Evolutionary conservation across 805 yeast species (phyloP).

Genomic region (Candida quercuum): DNA sequence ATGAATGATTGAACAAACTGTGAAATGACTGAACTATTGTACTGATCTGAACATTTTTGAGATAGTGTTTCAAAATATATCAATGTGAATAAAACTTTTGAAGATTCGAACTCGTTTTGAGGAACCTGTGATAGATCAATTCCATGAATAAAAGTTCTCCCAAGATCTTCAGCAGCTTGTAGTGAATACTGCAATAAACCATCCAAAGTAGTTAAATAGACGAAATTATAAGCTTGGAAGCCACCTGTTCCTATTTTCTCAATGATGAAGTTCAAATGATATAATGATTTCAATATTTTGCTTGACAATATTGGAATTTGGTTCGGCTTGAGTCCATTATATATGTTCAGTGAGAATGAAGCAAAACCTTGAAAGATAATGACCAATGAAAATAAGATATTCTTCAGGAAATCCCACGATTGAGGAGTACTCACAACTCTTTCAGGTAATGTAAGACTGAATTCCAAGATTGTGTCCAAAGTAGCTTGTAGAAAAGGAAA

Average conservation of each 20-base stretch:
- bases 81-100: conserved; percentile 24
- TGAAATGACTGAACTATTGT: conserved; percentile 28
- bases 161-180: conserved; percentile 23
- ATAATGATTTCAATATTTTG: conserved; percentile 35
- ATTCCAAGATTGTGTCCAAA: conserved; percentile 11
- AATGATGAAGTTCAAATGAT: conserved; percentile 41
- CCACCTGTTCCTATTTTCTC: conserved; percentile 59
- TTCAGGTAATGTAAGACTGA: conserved; percentile 5
- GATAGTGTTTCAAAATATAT: conserved; percentile 28
- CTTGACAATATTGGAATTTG: conserved; percentile 21
- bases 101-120: conserved; percentile 21
- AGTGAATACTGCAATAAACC: conserved; percentile 26
- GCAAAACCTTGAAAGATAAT: conserved; percentile 46
- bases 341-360: conserved; percentile 30
- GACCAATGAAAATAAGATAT: conserved; percentile 40
- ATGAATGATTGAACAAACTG: conserved; percentile 24
- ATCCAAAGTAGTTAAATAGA: conserved; percentile 46
- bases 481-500: conserved; percentile 12
- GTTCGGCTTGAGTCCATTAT: conserved; percentile 12
- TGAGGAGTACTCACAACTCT: conserved; percentile 5
- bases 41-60: conserved; percentile 27
- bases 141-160: conserved; percentile 24
- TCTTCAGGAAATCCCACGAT: conserved; percentile 36
- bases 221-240: conserved; percentile 57
- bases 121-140: conserved; percentile 16